These are phyloP conservation scores for Cercospora sp. DNA, from an alignment of 2,329 filamentous ascomycete genomes.

Conservation along the genomic window DNA sequence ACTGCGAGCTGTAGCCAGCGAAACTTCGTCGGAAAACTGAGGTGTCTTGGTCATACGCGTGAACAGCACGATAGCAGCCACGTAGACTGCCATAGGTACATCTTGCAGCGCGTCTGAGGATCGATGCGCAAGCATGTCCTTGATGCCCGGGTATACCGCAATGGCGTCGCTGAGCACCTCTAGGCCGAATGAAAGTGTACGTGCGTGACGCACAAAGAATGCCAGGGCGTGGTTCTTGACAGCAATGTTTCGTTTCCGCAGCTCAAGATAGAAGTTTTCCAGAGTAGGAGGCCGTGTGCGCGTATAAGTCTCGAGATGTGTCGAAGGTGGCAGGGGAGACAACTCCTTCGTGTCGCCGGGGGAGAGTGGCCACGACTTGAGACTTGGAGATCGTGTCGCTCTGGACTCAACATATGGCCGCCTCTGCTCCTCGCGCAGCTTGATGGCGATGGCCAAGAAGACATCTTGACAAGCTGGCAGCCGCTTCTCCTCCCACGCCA, in stretches of 20 bases:
- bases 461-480: slow-evolving; percentile 44
- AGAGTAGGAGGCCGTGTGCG: slow-evolving; percentile 62
- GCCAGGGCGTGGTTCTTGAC: slow-evolving; percentile 55
- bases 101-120: slow-evolving; percentile 4
- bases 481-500: slow-evolving; percentile 53
- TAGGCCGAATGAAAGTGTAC: slow-evolving; percentile 50
- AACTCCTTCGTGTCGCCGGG: slow-evolving; percentile 63
- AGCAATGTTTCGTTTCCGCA: slow-evolving; percentile 53
- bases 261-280: slow-evolving; percentile 59
- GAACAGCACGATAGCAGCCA: slow-evolving; percentile 13
- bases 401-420: background rate
- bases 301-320: slow-evolving; percentile 65
- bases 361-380: slow-evolving; percentile 38
- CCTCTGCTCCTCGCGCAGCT: slow-evolving; percentile 46
- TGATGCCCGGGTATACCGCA: slow-evolving; percentile 18
- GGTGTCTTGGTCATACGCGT: slow-evolving; percentile 3
- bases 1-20: background rate
- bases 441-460: slow-evolving; percentile 59
- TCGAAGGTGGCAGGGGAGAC: slow-evolving; percentile 57
- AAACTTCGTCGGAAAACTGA: background rate
- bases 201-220: slow-evolving; percentile 57
- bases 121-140: slow-evolving; percentile 8
- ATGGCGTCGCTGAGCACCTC: slow-evolving; percentile 46
- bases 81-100: slow-evolving; percentile 9
- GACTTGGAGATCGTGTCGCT: background rate